Base-by-base conservation (phyloP, 441 rosid genomes). In the Capsella rubella region DNA sequence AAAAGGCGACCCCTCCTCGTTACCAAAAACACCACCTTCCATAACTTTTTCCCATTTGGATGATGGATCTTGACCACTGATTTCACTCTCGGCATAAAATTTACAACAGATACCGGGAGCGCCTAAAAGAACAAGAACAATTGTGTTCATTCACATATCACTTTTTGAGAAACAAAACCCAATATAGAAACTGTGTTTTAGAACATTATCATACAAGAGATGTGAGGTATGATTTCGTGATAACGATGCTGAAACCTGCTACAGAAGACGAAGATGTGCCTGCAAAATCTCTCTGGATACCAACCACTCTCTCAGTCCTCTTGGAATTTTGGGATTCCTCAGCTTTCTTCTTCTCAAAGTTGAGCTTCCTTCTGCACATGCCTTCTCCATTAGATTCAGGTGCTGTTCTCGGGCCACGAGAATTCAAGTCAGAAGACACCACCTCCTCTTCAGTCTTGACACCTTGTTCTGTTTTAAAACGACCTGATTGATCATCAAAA, bases 401-500 rank as follows among this genome's bases (percentile, higher is more conserved):
- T 42, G 14, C 34, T 42, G 37, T 61, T 61, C 5, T 29, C 0
- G 67, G 40, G 28, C 8, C 67, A 29, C 42, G 28, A 2, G 18
- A 3, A 45, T 54, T 29, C 67, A 46, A 15, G 28, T 31, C 67
- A 29, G 40, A 29, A 63, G 67, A 15, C 53, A 62, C 37, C 51
- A 28, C 27, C 6, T 25, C 64, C 32, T 25, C 71, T 5, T 50
- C 49, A 11, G 1, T 34, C 68, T 42, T 32, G 68, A 65, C 64
- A 51, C 10, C 58, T 51, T 8, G 57, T 21, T 66, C 76, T 43
- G 39, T 71, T 61, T 65, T 77, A 11, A 71, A 3, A 18, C 21
- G 57, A 50, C 76, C 80, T 77, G 45, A 50, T 71, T 71, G 50
- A 64, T 29, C 60, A 55, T 9, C 46, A 37, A 70, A 56, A 27